Conservation (phyloP, 345 rosid species). For the Citrus maxima region DNA sequence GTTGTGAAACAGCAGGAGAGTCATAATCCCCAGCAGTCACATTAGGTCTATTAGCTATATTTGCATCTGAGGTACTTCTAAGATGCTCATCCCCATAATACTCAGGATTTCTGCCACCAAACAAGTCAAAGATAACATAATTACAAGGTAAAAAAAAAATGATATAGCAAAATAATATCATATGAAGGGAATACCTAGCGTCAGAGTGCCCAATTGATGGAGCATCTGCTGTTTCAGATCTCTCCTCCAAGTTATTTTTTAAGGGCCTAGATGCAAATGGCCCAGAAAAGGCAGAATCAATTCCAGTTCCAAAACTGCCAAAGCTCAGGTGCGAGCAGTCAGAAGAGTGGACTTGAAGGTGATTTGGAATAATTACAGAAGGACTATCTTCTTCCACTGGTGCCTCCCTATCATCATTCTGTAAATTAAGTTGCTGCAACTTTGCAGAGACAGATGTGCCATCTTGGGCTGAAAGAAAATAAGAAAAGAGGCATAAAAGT, state of each 20-base stretch:
- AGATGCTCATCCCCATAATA: slow-evolving; percentile 73
- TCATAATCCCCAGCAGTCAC: slow-evolving; percentile 53
- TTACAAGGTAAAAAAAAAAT: slow-evolving; percentile 1
- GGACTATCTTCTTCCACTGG: slow-evolving; percentile 62
- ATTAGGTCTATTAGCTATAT: slow-evolving; percentile 45
- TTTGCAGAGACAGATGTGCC: slow-evolving; percentile 47
- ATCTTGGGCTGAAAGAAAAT: slow-evolving; percentile 56
- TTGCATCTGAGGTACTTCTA: slow-evolving; percentile 54
- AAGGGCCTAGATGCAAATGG: slow-evolving; percentile 49
- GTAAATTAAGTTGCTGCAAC: slow-evolving; percentile 52
- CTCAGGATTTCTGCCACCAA: slow-evolving; percentile 56
- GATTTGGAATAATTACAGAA: slow-evolving; percentile 88
- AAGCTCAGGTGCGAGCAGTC: slow-evolving; percentile 94
- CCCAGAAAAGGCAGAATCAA: slow-evolving; percentile 42
- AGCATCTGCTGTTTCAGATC: slow-evolving; percentile 49
- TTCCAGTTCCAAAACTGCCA: slow-evolving; percentile 85
- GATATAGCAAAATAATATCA: not conserved
- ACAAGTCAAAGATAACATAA: not conserved
- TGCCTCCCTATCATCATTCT: slow-evolving; percentile 50
- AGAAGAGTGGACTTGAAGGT: slow-evolving; percentile 74
- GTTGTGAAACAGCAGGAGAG: slow-evolving; percentile 50
- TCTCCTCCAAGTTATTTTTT: slow-evolving; percentile 58
- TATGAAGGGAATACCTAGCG: slow-evolving; percentile 46
- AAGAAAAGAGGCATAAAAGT: not conserved
- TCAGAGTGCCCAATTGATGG: slow-evolving; percentile 53